Base-by-base conservation (phyloP, 495 filamentous ascomycete genomes). In the Pseudoneurospora amorphoporcata region DNA sequence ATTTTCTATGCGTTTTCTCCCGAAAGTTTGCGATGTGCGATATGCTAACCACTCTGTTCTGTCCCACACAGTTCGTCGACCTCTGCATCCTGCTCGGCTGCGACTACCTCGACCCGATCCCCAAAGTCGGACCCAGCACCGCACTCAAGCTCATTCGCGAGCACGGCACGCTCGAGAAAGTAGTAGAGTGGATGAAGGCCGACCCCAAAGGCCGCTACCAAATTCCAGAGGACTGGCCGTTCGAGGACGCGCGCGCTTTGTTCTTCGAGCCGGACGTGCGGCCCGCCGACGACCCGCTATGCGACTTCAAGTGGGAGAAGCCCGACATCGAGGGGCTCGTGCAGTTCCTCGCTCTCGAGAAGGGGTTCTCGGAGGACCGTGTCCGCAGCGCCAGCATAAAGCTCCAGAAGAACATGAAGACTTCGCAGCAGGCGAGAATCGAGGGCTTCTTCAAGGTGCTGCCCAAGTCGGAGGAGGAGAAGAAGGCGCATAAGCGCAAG, bases 1-100 rank as follows among this genome's bases (percentile, higher is more conserved):
- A 71, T 40, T 73, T 42, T 47, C 6, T 1, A 37, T 6, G 2
- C n/a, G 19, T n/a, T 10, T 2, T 53, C 43, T 47, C 43, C n/a
- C 19, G 19, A 53, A 53, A 12, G 19, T 12, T 23, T 23, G 37
- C 43, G 8, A 39, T 58, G 43, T 42, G 17, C 42, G 38, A 73
- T 12, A 42, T 39, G 8, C 17, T 40, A 32, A 23, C 37, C 29
- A 68, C 35, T 39, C 7, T 16, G 17, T 38, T 23, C 23, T 32
- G 19, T 8, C 41, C 23, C 29, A 9, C 6, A 3, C 38, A 97
- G 91, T 99, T 99, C 76, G 92, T 98, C 70, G 95, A 99, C 79
- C 90, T 99, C 53, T 98, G 95, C 78, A 98, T 99, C 75, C 90
- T 99, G 23, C 91, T 99, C 29, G 95, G 95, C 76, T 99, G 95